Percentiles rank a stretch among this genome's conserved stretches.
Evolutionary conservation across 2,329 filamentous ascomycete species (phyloP).

Genomic region (Colletotrichum spinosum): DNA sequence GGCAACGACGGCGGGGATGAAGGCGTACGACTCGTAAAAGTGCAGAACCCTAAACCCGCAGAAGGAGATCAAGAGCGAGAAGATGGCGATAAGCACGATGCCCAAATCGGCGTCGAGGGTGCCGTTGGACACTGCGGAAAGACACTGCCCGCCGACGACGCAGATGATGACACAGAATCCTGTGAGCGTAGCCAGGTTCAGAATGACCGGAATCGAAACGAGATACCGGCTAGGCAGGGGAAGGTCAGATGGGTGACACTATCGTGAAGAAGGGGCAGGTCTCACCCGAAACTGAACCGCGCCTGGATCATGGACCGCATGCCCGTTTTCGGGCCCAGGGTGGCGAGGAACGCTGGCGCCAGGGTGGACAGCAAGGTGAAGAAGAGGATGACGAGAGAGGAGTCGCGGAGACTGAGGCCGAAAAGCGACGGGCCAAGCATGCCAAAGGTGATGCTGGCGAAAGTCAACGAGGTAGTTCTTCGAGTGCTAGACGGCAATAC

Average conservation of each 20-base stretch:
- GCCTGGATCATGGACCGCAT: slow-evolving; percentile 76
- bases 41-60: slow-evolving; percentile 70
- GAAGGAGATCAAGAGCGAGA: slow-evolving; percentile 71
- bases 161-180: slow-evolving; percentile 73
- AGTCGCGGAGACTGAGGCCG: slow-evolving; percentile 66
- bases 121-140: slow-evolving; percentile 64
- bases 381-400: slow-evolving; percentile 71
- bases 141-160: slow-evolving; percentile 70
- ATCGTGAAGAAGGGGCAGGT: neutral
- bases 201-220: slow-evolving; percentile 68
- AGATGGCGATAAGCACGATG: slow-evolving; percentile 69
- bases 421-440: slow-evolving; percentile 69
- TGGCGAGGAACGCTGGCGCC: slow-evolving; percentile 67
- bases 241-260: slow-evolving; percentile 15
- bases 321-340: slow-evolving; percentile 70
- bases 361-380: slow-evolving; percentile 67
- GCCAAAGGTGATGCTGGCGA: slow-evolving; percentile 68
- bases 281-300: slow-evolving; percentile 70
- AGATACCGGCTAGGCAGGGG: slow-evolving; percentile 59
- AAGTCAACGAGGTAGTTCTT: neutral
- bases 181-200: slow-evolving; percentile 72
- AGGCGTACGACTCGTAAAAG: slow-evolving; percentile 68
- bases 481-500: slow-evolving; percentile 22
- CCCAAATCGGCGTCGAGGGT: slow-evolving; percentile 64
- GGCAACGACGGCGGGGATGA: slow-evolving; percentile 65